These are phyloP conservation scores for Russula emetica DNA, from an alignment of 768 basidiomycete genomes.

Conservation along the genomic window DNA sequence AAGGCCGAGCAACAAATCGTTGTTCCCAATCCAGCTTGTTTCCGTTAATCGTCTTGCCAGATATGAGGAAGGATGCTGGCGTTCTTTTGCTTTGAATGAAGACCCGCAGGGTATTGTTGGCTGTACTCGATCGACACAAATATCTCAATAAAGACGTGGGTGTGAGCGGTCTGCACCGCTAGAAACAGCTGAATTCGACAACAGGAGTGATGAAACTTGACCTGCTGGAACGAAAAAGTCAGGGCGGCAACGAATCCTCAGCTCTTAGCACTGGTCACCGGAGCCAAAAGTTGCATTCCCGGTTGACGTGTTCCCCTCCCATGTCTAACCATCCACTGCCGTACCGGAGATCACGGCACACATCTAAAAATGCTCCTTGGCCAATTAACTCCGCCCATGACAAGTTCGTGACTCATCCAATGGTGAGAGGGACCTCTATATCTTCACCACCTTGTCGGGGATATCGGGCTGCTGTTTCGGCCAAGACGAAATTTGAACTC, in stretches of 20 bases:
- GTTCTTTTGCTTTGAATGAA: constrained; percentile 39
- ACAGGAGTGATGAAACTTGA: constrained; percentile 82
- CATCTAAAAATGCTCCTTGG: constrained; percentile 52
- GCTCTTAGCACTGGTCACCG: constrained; percentile 48
- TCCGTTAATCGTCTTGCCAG: constrained; percentile 35
- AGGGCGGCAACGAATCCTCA: neutral
- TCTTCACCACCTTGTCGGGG: constrained; percentile 75
- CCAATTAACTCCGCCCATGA: constrained; percentile 76
- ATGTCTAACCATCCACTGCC: constrained; percentile 84
- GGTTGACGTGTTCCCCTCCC: constrained; percentile 69
- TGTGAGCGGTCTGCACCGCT: constrained; percentile 57
- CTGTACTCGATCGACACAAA: constrained; percentile 87
- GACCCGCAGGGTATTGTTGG: constrained; percentile 58
- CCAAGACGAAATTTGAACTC: constrained; percentile 62
- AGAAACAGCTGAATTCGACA: constrained; percentile 33
- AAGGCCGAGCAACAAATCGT: no score
- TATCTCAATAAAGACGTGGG: constrained; percentile 75
- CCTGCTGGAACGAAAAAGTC: constrained; percentile 39
- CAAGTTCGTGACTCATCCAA: constrained; percentile 94
- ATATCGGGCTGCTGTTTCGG: constrained; percentile 70
- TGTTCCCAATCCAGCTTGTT: constrained; percentile 25
- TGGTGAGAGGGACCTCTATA: constrained; percentile 69
- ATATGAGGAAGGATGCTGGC: constrained; percentile 59
- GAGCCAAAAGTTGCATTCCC: constrained; percentile 84
- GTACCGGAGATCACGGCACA: constrained; percentile 76